phyloP scores from a whole-genome alignment of 768 basidiomycete genomes.

The Leccinum fibrillosum region DNA sequence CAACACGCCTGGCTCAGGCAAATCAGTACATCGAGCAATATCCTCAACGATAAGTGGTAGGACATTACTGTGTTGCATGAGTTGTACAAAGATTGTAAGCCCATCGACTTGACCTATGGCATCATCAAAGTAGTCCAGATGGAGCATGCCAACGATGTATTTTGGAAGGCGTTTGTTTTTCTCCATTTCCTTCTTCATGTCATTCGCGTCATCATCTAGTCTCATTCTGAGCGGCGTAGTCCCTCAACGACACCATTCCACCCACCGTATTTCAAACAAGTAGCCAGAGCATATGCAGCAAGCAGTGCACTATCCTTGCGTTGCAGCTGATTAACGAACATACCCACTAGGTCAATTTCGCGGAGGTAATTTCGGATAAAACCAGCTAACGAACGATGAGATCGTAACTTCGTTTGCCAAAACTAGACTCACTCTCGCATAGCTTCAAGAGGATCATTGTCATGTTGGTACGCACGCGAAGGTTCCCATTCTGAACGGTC shows the following conservation, averaged over 20 bases:
- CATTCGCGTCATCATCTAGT: conserved; percentile 13
- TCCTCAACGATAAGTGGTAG: not conserved
- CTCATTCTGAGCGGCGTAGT: not conserved
- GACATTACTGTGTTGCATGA: conserved; percentile 19
- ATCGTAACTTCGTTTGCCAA: not conserved
- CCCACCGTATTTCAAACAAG: conserved; percentile 17
- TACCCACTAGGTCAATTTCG: conserved; percentile 1
- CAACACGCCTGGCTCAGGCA: conserved; percentile 6
- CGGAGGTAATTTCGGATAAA: conserved; percentile 9
- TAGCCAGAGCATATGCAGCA: conserved; percentile 19
- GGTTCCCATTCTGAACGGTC: not conserved
- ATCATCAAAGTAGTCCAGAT: conserved; percentile 23
- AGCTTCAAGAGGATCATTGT: conserved; percentile 23
- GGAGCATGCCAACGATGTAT: conserved; percentile 19
- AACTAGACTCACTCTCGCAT: conserved; percentile 14
- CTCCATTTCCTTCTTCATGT: not conserved
- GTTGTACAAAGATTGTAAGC: conserved; percentile 22
- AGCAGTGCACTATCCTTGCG: conserved; percentile 15
- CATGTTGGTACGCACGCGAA: conserved; percentile 21
- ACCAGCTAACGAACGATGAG: conserved; percentile 6
- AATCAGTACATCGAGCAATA: not conserved
- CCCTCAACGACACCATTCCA: not conserved
- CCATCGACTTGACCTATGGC: conserved; percentile 23
- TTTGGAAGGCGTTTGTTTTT: not conserved
- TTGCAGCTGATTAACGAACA: conserved; percentile 19